A percentile compares a stretch with the other conserved stretches of the same genome.
Conservation (phyloP, 2,329 filamentous ascomycete species). For the Cercospora brassicicola region DNA sequence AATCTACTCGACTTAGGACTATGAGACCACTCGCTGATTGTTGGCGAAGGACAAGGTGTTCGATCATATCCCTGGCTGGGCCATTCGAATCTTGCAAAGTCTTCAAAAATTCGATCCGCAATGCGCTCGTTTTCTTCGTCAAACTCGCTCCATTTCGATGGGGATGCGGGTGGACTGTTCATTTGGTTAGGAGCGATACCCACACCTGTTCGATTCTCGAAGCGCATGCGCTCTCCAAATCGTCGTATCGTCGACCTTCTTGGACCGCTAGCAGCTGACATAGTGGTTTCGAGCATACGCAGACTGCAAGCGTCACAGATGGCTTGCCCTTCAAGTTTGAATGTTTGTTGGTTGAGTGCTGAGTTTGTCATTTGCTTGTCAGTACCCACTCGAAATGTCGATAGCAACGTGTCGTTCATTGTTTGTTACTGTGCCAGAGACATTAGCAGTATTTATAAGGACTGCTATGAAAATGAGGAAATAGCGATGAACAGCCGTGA, state of each 20-base stretch:
- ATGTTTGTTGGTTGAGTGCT: neutral
- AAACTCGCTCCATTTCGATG: neutral
- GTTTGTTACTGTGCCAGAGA: neutral
- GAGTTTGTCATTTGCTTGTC: slow-evolving; percentile 1
- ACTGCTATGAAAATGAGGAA: neutral
- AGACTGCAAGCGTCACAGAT: neutral
- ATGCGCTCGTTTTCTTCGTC: neutral
- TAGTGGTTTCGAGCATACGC: neutral
- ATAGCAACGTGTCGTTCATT: neutral
- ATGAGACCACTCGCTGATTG: neutral
- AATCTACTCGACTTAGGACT: neutral
- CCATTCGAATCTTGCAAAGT: slow-evolving; percentile 15
- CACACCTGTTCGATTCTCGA: neutral
- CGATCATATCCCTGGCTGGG: neutral
- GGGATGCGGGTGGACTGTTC: neutral
- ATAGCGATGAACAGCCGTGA: neutral
- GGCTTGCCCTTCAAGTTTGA: neutral
- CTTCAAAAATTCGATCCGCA: slow-evolving; percentile 3
- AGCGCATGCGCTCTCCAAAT: neutral
- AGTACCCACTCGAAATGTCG: neutral
- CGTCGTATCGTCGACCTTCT: neutral
- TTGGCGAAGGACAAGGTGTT: neutral
- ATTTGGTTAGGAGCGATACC: neutral
- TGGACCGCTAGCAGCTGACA: neutral
- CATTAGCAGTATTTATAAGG: neutral